These are phyloP conservation scores for Lasiodiplodia citricola DNA, from an alignment of 2,329 filamentous ascomycete genomes.

Conservation along the genomic window DNA sequence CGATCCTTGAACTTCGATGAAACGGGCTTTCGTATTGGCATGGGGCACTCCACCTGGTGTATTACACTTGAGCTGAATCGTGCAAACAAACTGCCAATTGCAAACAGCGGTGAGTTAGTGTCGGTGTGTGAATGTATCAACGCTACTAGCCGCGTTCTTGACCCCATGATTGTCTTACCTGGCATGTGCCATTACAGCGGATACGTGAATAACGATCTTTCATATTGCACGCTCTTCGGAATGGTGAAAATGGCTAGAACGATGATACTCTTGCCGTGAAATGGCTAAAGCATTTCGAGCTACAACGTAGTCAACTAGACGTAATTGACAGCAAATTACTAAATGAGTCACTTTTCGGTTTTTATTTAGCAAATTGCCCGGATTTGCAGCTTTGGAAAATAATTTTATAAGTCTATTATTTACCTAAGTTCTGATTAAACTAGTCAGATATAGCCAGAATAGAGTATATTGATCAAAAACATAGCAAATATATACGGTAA, in stretches of 20 bases:
- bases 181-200: constrained; percentile 27
- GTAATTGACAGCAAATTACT: neutral
- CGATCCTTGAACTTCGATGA: constrained; percentile 30
- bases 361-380: too few relatives aligned
- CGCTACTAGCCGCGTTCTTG: constrained; percentile 27
- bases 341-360: too few relatives aligned
- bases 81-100: constrained; percentile 22
- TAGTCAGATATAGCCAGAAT: too few relatives aligned
- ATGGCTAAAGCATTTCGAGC: constrained; percentile 11
- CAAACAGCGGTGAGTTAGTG: constrained; percentile 28
- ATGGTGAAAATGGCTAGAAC: neutral
- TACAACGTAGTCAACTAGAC: neutral
- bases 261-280: neutral
- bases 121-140: constrained; percentile 21
- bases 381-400: too few relatives aligned
- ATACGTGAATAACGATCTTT: constrained; percentile 26
- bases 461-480: too few relatives aligned
- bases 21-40: constrained; percentile 29
- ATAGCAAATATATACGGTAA: too few relatives aligned
- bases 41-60: constrained; percentile 22
- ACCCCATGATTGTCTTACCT: constrained; percentile 32
- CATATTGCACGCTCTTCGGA: neutral
- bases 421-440: too few relatives aligned
- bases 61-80: constrained; percentile 15
- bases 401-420: too few relatives aligned